Evolutionary conservation across 208 protist genomes (phyloP).

Genomic region (Novymonas esmeraldas): DNA sequence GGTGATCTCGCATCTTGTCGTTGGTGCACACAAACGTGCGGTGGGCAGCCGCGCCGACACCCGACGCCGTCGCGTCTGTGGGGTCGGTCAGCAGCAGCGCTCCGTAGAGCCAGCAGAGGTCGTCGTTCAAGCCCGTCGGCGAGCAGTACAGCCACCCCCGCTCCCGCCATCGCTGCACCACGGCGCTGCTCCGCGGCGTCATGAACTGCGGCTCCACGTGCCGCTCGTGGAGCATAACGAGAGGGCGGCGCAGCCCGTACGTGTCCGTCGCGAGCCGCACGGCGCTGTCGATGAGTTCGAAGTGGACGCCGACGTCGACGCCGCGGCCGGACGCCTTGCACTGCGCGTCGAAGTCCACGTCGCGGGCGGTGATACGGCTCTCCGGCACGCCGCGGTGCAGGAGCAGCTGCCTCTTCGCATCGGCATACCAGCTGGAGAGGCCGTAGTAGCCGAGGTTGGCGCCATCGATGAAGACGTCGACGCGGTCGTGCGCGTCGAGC

Average conservation of each 20-base stretch:
- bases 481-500: constrained; percentile 21
- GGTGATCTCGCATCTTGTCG: constrained; percentile 86
- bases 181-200: constrained; percentile 29
- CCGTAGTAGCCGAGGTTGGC: constrained; percentile 90
- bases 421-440: constrained; percentile 75
- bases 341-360: constrained; percentile 36
- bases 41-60: not conserved
- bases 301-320: constrained; percentile 70
- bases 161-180: constrained; percentile 52
- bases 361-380: constrained; percentile 29
- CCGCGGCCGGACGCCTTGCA: constrained; percentile 23
- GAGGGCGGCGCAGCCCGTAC: constrained; percentile 46
- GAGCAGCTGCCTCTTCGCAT: constrained; percentile 53
- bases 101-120: constrained; percentile 82
- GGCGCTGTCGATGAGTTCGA: constrained; percentile 66
- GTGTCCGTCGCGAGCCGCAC: constrained; percentile 37
- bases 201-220: constrained; percentile 53
- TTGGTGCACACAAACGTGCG: constrained; percentile 73
- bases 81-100: constrained; percentile 54
- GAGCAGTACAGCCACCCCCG: constrained; percentile 53
- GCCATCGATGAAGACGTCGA: constrained; percentile 77
- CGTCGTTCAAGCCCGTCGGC: constrained; percentile 74
- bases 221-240: constrained; percentile 81
- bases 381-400: constrained; percentile 34
- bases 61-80: constrained; percentile 23